A percentile compares a stretch with the other conserved stretches of the same genome.
Conservation (phyloP, 176 grass and related monocot species). For the Triticum urartu region DNA sequence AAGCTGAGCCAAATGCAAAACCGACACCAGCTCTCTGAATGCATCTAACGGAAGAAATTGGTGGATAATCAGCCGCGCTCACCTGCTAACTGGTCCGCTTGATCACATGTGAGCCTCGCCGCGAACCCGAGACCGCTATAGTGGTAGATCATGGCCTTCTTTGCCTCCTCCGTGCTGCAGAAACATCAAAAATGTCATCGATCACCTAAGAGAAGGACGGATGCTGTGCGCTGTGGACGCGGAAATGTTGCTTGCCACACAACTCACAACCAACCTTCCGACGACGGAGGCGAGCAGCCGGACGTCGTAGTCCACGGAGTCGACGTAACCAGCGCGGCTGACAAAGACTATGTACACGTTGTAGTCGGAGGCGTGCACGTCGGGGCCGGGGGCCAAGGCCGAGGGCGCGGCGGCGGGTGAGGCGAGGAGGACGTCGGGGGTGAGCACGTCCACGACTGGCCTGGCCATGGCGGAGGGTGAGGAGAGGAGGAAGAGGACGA, state of each 20-base stretch:
- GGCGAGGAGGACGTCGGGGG: neutral
- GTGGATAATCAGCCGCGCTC: neutral
- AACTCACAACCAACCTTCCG: constrained; percentile 28
- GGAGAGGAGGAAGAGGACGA: neutral
- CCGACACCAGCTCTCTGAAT: neutral
- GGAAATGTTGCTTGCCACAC: neutral
- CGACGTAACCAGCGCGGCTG: constrained; percentile 43
- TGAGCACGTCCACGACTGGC: neutral
- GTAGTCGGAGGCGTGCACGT: neutral
- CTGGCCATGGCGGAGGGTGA: constrained; percentile 11
- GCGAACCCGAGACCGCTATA: constrained; percentile 46
- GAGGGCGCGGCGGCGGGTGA: neutral
- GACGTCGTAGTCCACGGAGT: constrained; percentile 35
- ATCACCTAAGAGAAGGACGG: neutral
- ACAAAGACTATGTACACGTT: constrained; percentile 37
- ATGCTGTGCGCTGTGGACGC: too few relatives aligned
- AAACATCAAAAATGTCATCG: neutral
- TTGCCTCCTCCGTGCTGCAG: constrained; percentile 31
- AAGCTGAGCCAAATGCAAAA: neutral
- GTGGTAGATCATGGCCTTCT: constrained; percentile 39
- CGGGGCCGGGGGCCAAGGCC: neutral
- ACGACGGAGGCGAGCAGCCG: constrained; percentile 34
- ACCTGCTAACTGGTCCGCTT: constrained; percentile 25
- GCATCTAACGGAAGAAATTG: neutral
- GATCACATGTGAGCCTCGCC: constrained; percentile 18